Evolutionary conservation across 345 rosid genomes (phyloP), one percentile per base, ranked within the genome.

Genomic region (Euphorbia lathyris): DNA sequence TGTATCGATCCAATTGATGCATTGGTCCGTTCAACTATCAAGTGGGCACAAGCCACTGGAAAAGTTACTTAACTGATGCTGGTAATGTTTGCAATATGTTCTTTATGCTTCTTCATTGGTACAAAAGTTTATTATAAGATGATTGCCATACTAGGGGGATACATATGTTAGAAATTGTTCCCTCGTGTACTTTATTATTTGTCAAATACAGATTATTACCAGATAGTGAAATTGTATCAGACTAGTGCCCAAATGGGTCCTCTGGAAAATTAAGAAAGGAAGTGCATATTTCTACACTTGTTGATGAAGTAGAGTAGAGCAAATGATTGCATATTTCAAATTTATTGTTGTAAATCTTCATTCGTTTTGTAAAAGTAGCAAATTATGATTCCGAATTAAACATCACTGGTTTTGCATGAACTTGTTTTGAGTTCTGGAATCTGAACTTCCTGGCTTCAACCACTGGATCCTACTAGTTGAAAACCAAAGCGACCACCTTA

Each of bases 1-100:
- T 85, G 88, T 70, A 71, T 79, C 0, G 72, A 85, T 40, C 89
- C 86, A 13, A 57, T 83, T 55, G 83, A 79, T 51, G 68, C 84
- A 27, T 74, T 83, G 79, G 89, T 77, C 10, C 81, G 76, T 68
- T 73, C 83, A 23, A 77, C 86, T 9, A 72, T 83, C 72, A 71
- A 69, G 47, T 83, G 86, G 86, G 81, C 72, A 5, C 47, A 76
- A 64, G 65, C 86, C 45, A 66, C 70, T 14, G 74, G 40, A 68
- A 68, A 64, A 53, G 78, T 61, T 77, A 52, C 75, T 56, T 67
- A 64, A 67, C 29, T 58, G 47, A 25, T 32, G n/a, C 17, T 10
- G 43, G 60, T 63, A 26, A 65, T 36, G 20, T 51, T 65, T n/a
- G 19, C 53, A 6, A 40, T 29, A 22, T 68, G 67, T 11, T 67